A percentile compares a stretch with the other conserved stretches of the same genome.
phyloP scores from a whole-genome alignment of 768 basidiomycete genomes.

The Serendipita indica region DNA sequence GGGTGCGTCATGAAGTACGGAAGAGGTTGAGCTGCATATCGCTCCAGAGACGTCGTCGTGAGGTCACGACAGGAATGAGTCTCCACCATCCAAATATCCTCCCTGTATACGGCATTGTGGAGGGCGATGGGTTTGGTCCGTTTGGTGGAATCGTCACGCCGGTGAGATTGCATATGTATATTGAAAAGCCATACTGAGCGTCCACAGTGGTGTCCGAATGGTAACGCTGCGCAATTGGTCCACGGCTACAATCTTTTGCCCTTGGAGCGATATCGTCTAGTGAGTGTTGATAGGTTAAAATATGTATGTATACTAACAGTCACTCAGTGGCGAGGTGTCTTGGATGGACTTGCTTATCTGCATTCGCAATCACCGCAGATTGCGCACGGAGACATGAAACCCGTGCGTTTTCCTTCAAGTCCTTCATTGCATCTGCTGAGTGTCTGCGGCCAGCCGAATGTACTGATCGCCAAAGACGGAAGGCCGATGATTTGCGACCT shows the following conservation, averaged over 20 bases:
- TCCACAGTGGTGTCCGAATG: neutral
- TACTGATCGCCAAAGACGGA: constrained; percentile 1
- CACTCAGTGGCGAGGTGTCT: neutral
- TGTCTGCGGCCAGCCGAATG: neutral
- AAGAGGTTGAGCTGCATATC: neutral
- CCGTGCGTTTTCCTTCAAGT: neutral
- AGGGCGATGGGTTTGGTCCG: neutral
- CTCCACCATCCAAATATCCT: constrained; percentile 2
- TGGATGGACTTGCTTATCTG: neutral
- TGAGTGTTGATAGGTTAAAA: neutral
- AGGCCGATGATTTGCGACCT: neutral
- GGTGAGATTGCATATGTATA: neutral
- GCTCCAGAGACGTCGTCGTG: neutral
- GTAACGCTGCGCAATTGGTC: neutral
- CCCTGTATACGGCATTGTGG: neutral
- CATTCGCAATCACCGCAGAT: neutral
- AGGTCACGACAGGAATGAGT: neutral
- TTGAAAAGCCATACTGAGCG: neutral
- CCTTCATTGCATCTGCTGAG: neutral
- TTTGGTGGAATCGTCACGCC: neutral
- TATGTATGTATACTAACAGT: neutral
- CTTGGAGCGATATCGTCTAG: neutral
- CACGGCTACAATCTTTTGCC: neutral
- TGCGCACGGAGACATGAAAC: neutral
- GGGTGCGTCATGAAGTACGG: neutral